Percentiles rank a stretch among this genome's conserved stretches.
Conservation (phyloP, 2,329 filamentous ascomycete species). For the Neofusicoccum cordaticola region DNA sequence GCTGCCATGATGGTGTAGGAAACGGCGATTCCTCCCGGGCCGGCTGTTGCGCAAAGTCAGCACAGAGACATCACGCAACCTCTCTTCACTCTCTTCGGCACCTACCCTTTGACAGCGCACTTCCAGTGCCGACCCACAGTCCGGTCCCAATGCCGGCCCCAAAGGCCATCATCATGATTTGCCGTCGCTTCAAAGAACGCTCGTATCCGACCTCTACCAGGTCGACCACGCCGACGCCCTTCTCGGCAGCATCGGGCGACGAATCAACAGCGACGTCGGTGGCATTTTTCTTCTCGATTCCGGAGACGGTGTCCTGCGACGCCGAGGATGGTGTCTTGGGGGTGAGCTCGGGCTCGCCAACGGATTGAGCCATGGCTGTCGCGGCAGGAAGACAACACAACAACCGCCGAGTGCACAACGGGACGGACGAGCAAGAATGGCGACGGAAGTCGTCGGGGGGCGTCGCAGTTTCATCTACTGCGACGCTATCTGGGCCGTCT, state of each 20-base stretch:
- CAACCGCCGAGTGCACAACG: background rate
- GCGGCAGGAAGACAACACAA: background rate
- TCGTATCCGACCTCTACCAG: conserved; percentile 12
- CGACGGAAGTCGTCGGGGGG: background rate
- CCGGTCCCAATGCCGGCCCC: conserved; percentile 17
- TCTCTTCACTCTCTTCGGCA: background rate
- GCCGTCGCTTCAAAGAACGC: conserved; percentile 13
- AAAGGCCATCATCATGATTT: conserved; percentile 18
- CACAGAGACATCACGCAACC: background rate
- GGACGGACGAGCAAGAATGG: background rate
- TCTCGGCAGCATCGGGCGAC: background rate
- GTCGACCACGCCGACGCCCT: background rate
- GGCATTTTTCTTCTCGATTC: background rate
- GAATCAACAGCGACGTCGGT: conserved; percentile 1
- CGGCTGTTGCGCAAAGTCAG: conserved; percentile 5
- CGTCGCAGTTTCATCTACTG: background rate
- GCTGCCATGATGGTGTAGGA: conserved; percentile 16
- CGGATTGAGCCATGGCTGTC: background rate
- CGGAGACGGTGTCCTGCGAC: background rate
- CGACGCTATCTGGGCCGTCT: background rate
- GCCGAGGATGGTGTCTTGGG: background rate
- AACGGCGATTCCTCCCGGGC: conserved; percentile 16
- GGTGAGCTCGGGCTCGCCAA: background rate
- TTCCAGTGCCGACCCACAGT: conserved; percentile 16
- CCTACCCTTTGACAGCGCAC: conserved; percentile 12